Evolutionary conservation across 2,329 filamentous ascomycete genomes (phyloP).

Genomic region (Epichloe sibirici): DNA sequence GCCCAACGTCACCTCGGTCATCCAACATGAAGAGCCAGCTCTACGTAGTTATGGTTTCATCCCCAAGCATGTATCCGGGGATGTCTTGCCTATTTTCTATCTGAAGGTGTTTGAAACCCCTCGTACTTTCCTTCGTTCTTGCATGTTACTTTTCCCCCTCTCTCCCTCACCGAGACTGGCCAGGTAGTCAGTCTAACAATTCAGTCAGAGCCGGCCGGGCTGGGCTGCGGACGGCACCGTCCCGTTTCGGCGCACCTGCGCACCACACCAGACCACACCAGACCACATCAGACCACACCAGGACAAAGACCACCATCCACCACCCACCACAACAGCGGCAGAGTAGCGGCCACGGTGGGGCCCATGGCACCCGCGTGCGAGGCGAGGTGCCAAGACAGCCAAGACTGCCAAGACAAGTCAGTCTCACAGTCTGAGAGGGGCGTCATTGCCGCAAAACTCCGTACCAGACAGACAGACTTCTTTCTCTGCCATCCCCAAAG

Average conservation of each 20-base stretch:
- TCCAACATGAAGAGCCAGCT: too few relatives aligned
- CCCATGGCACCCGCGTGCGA: neutral
- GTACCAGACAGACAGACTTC: neutral
- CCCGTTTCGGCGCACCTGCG: neutral
- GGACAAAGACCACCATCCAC: neutral
- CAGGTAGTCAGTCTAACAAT: too few relatives aligned
- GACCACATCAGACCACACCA: too few relatives aligned
- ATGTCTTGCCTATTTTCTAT: too few relatives aligned
- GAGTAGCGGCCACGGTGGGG: neutral
- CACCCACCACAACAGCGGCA: neutral
- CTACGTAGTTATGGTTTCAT: too few relatives aligned
- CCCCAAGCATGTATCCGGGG: too few relatives aligned
- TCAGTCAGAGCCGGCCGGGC: neutral
- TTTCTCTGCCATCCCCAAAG: neutral
- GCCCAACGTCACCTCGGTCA: conserved; percentile 1
- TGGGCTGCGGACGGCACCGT: conserved; percentile 1
- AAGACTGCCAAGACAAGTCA: neutral
- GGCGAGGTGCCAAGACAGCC: neutral
- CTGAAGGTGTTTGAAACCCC: too few relatives aligned
- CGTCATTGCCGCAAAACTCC: conserved; percentile 4
- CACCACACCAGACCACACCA: neutral
- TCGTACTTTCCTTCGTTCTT: too few relatives aligned
- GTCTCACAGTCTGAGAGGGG: neutral
- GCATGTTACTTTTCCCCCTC: too few relatives aligned
- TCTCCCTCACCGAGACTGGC: too few relatives aligned